Evolutionary conservation across 805 yeast species (phyloP).

Genomic region (Myxozyma geophila): DNA sequence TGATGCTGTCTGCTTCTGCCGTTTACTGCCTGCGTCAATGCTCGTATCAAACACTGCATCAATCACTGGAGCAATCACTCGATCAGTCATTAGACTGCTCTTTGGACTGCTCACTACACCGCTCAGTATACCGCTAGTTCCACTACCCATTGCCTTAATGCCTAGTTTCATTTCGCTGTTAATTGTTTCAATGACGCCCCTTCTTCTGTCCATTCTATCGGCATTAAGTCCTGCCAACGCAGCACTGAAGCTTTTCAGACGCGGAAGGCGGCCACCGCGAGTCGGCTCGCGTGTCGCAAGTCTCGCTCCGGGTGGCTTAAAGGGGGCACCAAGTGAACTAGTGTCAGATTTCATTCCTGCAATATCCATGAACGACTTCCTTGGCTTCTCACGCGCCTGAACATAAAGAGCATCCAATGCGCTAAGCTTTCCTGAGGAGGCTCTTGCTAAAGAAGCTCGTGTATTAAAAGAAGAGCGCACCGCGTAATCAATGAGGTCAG

Average conservation of each 20-base stretch:
- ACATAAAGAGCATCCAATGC: slow-evolving; percentile 9
- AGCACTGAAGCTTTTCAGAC: slow-evolving; percentile 5
- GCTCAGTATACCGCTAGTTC: too few species aligned
- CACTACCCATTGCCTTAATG: not conserved
- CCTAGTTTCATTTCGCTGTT: not conserved
- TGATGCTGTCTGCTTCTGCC: too few species aligned
- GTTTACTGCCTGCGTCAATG: too few species aligned
- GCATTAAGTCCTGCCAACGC: not conserved
- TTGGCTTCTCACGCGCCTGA: not conserved
- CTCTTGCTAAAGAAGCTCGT: not conserved
- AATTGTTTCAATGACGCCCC: not conserved
- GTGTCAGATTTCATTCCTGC: not conserved
- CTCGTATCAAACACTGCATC: not conserved
- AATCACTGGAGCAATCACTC: not conserved
- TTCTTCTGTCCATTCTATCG: not conserved
- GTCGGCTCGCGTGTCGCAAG: not conserved
- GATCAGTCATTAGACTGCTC: not conserved
- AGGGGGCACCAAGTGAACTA: not conserved
- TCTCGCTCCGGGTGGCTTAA: slow-evolving; percentile 5
- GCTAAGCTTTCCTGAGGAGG: not conserved
- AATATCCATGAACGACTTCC: not conserved
- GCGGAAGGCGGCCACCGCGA: not conserved
- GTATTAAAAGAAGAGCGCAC: not conserved
- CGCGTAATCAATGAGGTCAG: not conserved
- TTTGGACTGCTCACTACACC: too few species aligned